These are phyloP conservation scores for Agrocybe pediades DNA, from an alignment of 768 basidiomycete species.

Conservation along the genomic window DNA sequence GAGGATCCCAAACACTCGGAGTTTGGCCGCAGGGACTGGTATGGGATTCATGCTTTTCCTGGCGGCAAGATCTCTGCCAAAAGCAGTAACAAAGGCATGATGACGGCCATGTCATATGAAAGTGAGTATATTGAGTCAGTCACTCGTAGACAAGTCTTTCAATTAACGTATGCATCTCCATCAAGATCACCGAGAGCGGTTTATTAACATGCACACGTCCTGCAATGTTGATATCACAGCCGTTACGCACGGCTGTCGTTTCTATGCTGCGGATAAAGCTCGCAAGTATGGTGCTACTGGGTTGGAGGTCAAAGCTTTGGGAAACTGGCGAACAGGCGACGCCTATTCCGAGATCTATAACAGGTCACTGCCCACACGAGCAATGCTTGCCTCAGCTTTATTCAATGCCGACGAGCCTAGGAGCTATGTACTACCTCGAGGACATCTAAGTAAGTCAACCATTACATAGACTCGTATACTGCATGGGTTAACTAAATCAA, in stretches of 20 bases:
- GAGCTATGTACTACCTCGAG: conserved; percentile 23
- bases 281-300: conserved; percentile 27
- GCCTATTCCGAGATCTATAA: conserved; percentile 30
- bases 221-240: conserved; percentile 2
- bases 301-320: conserved; percentile 30
- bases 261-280: conserved; percentile 29
- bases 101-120: too few species aligned
- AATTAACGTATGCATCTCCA: too few species aligned
- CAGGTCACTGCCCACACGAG: conserved; percentile 25
- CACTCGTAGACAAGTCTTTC: too few species aligned
- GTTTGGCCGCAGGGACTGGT: conserved; percentile 31
- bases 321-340: conserved; percentile 29
- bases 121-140: too few species aligned
- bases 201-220: too few species aligned
- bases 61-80: too few species aligned
- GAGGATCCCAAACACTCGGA: conserved; percentile 19
- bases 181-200: too few species aligned
- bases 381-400: conserved; percentile 30
- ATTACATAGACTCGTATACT: not conserved
- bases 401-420: conserved; percentile 27
- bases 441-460: conserved; percentile 21
- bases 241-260: conserved; percentile 29
- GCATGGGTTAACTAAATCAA: not conserved
- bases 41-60: too few species aligned
- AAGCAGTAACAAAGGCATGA: too few species aligned